Percentiles rank a stretch among this genome's conserved stretches.
phyloP scores from a whole-genome alignment of 129 eudicot genomes.

The Daucus carota region DH1_v3.0 NC_030388.2:28697001-28697500 shows the following conservation, averaged over 20 bases:
- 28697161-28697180: background rate
- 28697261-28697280: background rate
- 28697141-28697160: background rate
- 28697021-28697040: too few species aligned
- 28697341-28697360: background rate
- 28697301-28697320: background rate
- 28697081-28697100: background rate
- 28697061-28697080: too few species aligned
- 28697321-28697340: background rate
- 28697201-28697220: background rate
- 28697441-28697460: background rate
- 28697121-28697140: background rate
- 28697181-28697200: background rate
- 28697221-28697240: background rate
- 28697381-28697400: background rate
- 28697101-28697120: background rate
- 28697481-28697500: background rate
- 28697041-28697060: too few species aligned
- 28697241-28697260: too few species aligned
- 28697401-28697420: background rate
- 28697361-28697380: background rate
- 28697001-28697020: too few species aligned
- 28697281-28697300: background rate
- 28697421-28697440: background rate
- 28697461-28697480: background rate